Evolutionary conservation across 208 protist species (phyloP).

Genomic region (Zelonia costaricensis): DNA sequence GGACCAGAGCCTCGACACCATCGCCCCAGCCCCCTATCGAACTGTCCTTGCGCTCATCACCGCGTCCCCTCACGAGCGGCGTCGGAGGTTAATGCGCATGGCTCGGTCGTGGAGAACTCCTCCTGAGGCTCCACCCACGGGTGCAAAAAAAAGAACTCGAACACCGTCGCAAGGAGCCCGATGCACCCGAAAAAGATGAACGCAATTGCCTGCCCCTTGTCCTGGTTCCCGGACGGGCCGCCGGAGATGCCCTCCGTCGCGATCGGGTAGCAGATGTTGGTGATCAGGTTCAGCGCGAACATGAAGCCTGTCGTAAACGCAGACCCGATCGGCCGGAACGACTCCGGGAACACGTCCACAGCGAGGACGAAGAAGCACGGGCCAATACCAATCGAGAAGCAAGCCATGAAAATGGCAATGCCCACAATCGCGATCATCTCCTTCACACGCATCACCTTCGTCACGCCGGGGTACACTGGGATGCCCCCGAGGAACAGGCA

Average conservation of each 20-base stretch:
- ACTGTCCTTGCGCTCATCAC: too few species aligned
- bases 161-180: constrained; percentile 40
- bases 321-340: constrained; percentile 57
- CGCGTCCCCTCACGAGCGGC: background rate
- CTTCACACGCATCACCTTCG: constrained; percentile 18
- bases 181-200: constrained; percentile 71
- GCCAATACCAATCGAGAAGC: constrained; percentile 58
- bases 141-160: constrained; percentile 55
- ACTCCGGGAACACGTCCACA: constrained; percentile 61
- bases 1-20: too few species aligned
- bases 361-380: constrained; percentile 63
- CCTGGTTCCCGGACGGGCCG: constrained; percentile 49
- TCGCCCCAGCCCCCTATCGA: too few species aligned
- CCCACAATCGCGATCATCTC: constrained; percentile 47
- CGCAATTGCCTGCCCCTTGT: constrained; percentile 60
- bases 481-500: constrained; percentile 61
- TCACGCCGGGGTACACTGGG: constrained; percentile 58
- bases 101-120: constrained; percentile 7
- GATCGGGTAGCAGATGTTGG: constrained; percentile 67
- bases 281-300: constrained; percentile 64
- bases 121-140: constrained; percentile 32
- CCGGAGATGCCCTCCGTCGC: constrained; percentile 62
- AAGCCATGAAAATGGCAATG: constrained; percentile 55
- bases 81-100: background rate
- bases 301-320: constrained; percentile 41